Evolutionary conservation across 2,329 filamentous ascomycete species (phyloP).

Genomic region (Claviceps africana): DNA sequence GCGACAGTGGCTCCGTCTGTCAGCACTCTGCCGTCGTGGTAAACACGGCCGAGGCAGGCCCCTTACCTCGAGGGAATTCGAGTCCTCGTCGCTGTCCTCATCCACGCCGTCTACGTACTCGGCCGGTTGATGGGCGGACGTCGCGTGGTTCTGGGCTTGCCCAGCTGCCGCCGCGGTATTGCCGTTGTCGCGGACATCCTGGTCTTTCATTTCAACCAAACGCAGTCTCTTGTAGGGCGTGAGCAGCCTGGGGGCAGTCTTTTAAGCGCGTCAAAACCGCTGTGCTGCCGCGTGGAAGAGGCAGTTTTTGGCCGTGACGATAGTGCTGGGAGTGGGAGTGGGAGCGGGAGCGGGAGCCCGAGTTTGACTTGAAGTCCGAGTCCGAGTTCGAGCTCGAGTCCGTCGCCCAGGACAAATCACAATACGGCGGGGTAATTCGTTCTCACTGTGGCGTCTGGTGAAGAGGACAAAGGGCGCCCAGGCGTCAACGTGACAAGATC

Average conservation of each 20-base stretch:
- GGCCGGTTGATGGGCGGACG: constrained; percentile 10
- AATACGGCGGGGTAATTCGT: no score
- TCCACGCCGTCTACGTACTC: background rate
- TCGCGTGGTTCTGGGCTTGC: constrained; percentile 10
- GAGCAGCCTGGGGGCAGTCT: background rate
- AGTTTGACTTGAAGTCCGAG: no score
- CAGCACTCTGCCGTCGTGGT: background rate
- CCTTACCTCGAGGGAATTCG: constrained; percentile 35
- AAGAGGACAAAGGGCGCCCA: no score
- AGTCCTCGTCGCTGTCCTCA: constrained; percentile 31
- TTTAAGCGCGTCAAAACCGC: background rate
- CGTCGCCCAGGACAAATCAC: no score
- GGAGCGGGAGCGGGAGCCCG: no score
- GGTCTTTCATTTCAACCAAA: constrained; percentile 6
- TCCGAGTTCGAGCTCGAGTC: no score
- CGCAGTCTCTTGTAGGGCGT: background rate
- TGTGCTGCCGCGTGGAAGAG: background rate
- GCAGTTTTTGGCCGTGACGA: no score
- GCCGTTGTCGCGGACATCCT: constrained; percentile 10
- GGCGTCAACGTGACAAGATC: no score
- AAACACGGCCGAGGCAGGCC: background rate
- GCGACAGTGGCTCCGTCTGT: background rate
- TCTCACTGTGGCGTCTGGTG: no score
- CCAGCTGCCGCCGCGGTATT: constrained; percentile 2
- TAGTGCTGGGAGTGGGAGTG: no score